These are phyloP conservation scores for Gillenia trifoliata DNA, from an alignment of 306 rosid genomes.

Conservation along the genomic window DNA sequence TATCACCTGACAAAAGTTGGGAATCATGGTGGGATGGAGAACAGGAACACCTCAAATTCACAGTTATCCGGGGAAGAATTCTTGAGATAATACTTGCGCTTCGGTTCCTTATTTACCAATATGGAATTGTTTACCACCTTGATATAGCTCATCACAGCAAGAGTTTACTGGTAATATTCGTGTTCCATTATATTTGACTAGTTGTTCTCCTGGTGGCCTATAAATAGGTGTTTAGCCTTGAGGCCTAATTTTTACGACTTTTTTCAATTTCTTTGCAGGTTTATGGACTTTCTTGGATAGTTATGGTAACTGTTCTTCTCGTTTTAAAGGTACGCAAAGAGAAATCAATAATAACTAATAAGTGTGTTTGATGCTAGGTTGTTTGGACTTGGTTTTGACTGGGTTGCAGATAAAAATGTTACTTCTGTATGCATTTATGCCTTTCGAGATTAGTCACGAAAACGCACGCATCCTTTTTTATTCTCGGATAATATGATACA, in stretches of 20 bases:
- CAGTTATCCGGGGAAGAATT: slow-evolving; percentile 64
- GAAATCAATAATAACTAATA: not conserved
- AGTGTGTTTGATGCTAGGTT: not conserved
- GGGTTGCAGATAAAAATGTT: not conserved
- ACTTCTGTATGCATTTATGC: slow-evolving; percentile 10
- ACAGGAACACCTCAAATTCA: slow-evolving; percentile 81
- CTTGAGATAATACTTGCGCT: slow-evolving; percentile 72
- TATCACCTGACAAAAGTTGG: slow-evolving; percentile 79
- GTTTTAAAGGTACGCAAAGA: slow-evolving; percentile 70
- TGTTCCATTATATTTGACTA: slow-evolving; percentile 11
- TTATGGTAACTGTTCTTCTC: slow-evolving; percentile 54
- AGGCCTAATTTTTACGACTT: slow-evolving; percentile 21
- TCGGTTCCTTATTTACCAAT: slow-evolving; percentile 88
- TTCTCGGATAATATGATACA: not conserved
- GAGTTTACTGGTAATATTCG: slow-evolving; percentile 54
- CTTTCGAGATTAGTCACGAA: not conserved
- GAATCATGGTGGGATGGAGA: slow-evolving; percentile 98
- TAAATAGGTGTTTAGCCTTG: slow-evolving; percentile 6
- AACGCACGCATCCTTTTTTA: not conserved
- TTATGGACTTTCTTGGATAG: slow-evolving; percentile 84
- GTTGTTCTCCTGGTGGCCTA: slow-evolving; percentile 10
- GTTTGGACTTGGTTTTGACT: not conserved
- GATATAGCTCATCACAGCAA: slow-evolving; percentile 67
- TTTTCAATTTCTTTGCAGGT: slow-evolving; percentile 42
- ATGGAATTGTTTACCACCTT: slow-evolving; percentile 90